These are phyloP conservation scores for Erythrobasidium hasegawianum DNA, from an alignment of 1,284 basidiomycete genomes.

Conservation along the genomic window DNA sequence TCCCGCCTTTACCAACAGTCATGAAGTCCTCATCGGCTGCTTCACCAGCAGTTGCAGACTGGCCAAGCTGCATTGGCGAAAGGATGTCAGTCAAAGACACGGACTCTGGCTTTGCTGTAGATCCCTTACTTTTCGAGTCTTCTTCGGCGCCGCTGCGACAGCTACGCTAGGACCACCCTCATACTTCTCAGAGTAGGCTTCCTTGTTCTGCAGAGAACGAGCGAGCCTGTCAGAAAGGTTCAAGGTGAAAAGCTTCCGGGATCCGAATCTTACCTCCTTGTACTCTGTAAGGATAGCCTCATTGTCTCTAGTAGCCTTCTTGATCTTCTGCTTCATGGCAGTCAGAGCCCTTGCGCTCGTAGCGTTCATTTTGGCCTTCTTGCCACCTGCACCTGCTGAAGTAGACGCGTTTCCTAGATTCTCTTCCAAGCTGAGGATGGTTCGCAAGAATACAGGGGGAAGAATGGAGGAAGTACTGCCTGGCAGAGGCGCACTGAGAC, in stretches of 20 bases:
- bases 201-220: conserved; percentile 64
- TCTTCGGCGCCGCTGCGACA: conserved; percentile 53
- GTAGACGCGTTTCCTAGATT: conserved; percentile 69
- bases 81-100: background rate
- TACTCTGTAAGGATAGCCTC: conserved; percentile 76
- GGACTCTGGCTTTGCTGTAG: too few species aligned
- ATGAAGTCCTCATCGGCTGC: conserved; percentile 71
- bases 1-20: conserved; percentile 87
- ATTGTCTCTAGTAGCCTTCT: conserved; percentile 84
- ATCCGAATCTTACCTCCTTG: conserved; percentile 61
- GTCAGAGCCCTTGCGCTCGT: conserved; percentile 91
- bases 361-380: conserved; percentile 98
- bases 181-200: conserved; percentile 70
- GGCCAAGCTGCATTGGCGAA: background rate
- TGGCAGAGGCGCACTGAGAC: conserved; percentile 84
- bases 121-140: conserved; percentile 47
- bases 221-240: background rate
- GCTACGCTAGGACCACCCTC: conserved; percentile 56
- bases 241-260: background rate
- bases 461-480: conserved; percentile 63
- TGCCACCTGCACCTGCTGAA: conserved; percentile 72
- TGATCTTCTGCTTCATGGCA: conserved; percentile 94
- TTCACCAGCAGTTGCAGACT: conserved; percentile 49
- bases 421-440: conserved; percentile 70
- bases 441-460: conserved; percentile 79